phyloP scores from a whole-genome alignment of 2,329 filamentous ascomycete species.

The Sporothrix globosa region DNA sequence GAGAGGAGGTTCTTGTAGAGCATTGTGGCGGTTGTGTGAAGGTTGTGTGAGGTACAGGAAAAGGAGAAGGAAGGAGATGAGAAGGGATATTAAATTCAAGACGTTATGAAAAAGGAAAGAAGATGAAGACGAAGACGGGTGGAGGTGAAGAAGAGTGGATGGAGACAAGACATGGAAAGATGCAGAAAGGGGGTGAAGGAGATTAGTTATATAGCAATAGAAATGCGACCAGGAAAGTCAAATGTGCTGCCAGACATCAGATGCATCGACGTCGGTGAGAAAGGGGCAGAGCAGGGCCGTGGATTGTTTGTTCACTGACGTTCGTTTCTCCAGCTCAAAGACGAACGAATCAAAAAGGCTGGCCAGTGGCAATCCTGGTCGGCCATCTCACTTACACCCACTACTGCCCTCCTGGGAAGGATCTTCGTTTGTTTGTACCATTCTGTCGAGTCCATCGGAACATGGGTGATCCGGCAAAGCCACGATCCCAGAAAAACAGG shows the following conservation, averaged over 20 bases:
- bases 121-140: background rate
- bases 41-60: background rate
- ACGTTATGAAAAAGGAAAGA: background rate
- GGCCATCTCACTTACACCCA: constrained; percentile 17
- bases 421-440: background rate
- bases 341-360: no score
- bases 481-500: background rate
- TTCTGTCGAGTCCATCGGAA: constrained; percentile 2
- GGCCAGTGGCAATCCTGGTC: background rate
- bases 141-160: constrained; percentile 3
- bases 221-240: background rate
- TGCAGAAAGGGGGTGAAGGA: background rate
- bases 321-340: background rate
- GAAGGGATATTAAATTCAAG: no score
- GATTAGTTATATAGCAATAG: constrained; percentile 12
- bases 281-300: constrained; percentile 3
- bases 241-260: constrained; percentile 11
- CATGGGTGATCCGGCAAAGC: constrained; percentile 17
- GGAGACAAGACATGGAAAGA: background rate
- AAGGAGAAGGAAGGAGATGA: background rate
- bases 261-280: constrained; percentile 12
- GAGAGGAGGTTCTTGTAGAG: constrained; percentile 23
- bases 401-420: background rate
- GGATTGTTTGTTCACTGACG: background rate
- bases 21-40: background rate